Conservation (phyloP, 2,329 filamentous ascomycete species). For the Cyanodermella asteris region DNA sequence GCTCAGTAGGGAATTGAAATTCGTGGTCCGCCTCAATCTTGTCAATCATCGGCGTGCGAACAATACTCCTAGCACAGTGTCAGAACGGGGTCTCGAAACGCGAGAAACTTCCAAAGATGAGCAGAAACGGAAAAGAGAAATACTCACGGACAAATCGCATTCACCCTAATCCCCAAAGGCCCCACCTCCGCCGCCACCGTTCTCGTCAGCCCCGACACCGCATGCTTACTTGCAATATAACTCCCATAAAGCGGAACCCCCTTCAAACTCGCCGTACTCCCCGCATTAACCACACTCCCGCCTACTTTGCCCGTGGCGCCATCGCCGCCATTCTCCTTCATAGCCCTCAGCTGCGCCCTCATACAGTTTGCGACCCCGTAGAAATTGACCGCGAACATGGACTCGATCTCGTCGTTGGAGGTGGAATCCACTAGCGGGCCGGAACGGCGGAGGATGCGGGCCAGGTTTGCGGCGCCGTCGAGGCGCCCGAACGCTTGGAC, state of each 20-base stretch:
- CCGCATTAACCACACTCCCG: too few relatives aligned
- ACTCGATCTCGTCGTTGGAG: slow-evolving; percentile 4
- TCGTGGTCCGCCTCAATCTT: too few relatives aligned
- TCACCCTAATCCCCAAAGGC: slow-evolving; percentile 15
- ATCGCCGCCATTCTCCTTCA: slow-evolving; percentile 22
- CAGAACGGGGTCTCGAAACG: too few relatives aligned
- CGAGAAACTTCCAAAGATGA: too few relatives aligned
- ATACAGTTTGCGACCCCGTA: slow-evolving; percentile 28
- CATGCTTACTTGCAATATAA: too few relatives aligned
- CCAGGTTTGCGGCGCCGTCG: slow-evolving; percentile 22
- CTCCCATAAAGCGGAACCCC: too few relatives aligned
- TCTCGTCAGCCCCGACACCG: slow-evolving; percentile 13
- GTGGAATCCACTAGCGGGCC: background rate
- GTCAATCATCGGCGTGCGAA: too few relatives aligned
- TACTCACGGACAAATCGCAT: slow-evolving; percentile 21
- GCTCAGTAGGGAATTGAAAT: too few relatives aligned
- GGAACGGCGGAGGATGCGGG: slow-evolving; percentile 11
- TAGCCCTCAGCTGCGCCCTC: slow-evolving; percentile 22
- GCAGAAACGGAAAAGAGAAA: background rate
- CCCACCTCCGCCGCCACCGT: slow-evolving; percentile 15
- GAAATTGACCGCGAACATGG: slow-evolving; percentile 19
- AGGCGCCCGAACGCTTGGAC: slow-evolving; percentile 15
- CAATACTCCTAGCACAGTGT: too few relatives aligned
- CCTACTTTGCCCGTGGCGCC: too few relatives aligned
- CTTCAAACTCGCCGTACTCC: too few relatives aligned